These are phyloP conservation scores for Talaromyces trachyspermus DNA, from an alignment of 495 filamentous ascomycete species.

Conservation along the genomic window DNA sequence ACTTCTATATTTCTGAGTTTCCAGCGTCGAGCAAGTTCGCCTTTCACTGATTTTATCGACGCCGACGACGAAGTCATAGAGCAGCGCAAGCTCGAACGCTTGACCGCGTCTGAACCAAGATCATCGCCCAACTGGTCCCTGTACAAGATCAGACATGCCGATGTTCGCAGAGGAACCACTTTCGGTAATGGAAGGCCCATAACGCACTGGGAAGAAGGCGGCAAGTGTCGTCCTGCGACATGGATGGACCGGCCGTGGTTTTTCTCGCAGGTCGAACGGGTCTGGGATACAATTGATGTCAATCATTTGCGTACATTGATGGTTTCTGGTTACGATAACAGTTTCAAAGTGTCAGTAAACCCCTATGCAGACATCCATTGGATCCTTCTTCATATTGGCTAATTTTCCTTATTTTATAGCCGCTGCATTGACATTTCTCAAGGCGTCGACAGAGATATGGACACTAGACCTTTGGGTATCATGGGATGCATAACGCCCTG, in stretches of 20 bases:
- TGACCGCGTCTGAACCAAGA: conserved; percentile 31
- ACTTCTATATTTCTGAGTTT: conserved; percentile 32
- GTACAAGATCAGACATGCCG: conserved; percentile 49
- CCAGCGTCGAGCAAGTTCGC: conserved; percentile 52
- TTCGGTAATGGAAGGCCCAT: conserved; percentile 49
- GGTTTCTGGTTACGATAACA: conserved; percentile 44
- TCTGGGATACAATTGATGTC: conserved; percentile 64
- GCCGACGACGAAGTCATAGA: conserved; percentile 47
- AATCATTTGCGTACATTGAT: conserved; percentile 40
- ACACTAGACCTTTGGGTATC: conserved; percentile 47
- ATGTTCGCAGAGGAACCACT: conserved; percentile 33
- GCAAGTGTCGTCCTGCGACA: conserved; percentile 44
- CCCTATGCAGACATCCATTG: no score
- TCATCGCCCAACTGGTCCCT: conserved; percentile 42
- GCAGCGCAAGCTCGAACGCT: conserved; percentile 45
- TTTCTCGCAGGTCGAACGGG: conserved; percentile 43
- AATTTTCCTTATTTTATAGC: conserved; percentile 18
- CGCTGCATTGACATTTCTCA: conserved; percentile 65
- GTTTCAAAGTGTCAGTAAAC: conserved; percentile 55
- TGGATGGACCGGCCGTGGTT: conserved; percentile 47
- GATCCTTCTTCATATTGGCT: no score
- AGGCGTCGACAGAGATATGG: conserved; percentile 56
- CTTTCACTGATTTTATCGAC: conserved; percentile 56
- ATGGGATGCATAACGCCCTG: conserved; percentile 63
- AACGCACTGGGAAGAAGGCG: conserved; percentile 49